Percentiles rank a stretch among this genome's conserved stretches.
Evolutionary conservation across 2,329 filamentous ascomycete genomes (phyloP).

Genomic region (Verticillium klebahnii): DNA sequence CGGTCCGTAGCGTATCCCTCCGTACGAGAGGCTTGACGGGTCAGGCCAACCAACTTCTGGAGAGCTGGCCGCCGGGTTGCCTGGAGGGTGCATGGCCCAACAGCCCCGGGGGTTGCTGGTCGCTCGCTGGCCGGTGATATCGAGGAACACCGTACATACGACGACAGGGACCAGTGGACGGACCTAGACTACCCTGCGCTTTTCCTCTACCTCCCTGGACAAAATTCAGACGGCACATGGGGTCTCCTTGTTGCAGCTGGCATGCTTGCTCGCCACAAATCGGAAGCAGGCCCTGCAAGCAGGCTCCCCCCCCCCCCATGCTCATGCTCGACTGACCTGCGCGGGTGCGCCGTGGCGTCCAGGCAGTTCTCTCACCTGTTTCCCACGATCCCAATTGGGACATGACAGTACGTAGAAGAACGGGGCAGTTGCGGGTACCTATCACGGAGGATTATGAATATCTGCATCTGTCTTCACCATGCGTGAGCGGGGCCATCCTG

Average conservation of each 20-base stretch:
- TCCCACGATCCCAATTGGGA: constrained; percentile 1
- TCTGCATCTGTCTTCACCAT: constrained; percentile 2
- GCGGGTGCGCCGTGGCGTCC: constrained; percentile 1
- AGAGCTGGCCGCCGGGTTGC: not conserved
- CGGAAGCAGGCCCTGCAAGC: constrained; percentile 1
- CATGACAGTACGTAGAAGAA: not conserved
- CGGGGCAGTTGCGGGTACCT: constrained; percentile 1
- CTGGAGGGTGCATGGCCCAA: constrained; percentile 2
- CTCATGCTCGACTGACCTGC: not conserved
- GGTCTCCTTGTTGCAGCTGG: not conserved
- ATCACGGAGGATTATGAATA: constrained; percentile 3
- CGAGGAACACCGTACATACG: not conserved
- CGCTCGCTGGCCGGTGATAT: not conserved
- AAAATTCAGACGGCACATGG: not conserved
- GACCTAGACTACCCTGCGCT: not conserved
- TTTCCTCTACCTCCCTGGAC: not conserved
- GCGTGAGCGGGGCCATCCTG: not conserved
- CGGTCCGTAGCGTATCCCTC: constrained; percentile 7
- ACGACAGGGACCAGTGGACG: not conserved
- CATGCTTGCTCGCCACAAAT: constrained; percentile 2
- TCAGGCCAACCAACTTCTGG: not conserved
- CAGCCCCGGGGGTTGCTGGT: constrained; percentile 1
- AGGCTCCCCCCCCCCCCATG: not conserved
- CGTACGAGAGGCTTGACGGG: constrained; percentile 5
- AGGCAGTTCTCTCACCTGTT: not conserved